Percentiles rank a stretch among this genome's conserved stretches.
phyloP scores from a whole-genome alignment of 2,329 filamentous ascomycete species.

The Hirsutella minnesotensis region DNA sequence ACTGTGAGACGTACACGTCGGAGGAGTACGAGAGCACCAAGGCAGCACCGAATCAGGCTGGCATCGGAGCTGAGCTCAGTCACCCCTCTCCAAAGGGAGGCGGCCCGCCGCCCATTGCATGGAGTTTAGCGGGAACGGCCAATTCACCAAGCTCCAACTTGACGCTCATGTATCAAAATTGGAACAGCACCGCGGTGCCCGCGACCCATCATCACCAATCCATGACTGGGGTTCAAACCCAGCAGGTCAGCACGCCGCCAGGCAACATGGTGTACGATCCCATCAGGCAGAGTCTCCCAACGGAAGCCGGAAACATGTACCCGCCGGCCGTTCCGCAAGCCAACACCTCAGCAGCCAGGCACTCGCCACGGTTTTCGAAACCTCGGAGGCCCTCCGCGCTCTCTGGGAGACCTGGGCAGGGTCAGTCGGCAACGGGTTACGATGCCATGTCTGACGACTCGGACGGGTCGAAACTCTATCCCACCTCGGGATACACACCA shows the following conservation, averaged over 20 bases:
- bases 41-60: constrained; percentile 26
- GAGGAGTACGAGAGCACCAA: constrained; percentile 72
- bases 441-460: constrained; percentile 16
- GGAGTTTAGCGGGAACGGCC: constrained; percentile 78
- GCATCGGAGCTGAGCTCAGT: constrained; percentile 27
- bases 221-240: constrained; percentile 1
- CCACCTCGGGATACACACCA: constrained; percentile 24
- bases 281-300: constrained; percentile 40
- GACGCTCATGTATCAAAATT: constrained; percentile 64
- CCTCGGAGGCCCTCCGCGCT: constrained; percentile 13
- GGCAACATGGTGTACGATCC: constrained; percentile 51
- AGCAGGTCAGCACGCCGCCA: constrained; percentile 34
- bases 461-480: constrained; percentile 21
- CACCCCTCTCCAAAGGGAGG: constrained; percentile 35
- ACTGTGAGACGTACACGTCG: constrained; percentile 53
- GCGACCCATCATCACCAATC: constrained; percentile 2
- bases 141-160: constrained; percentile 77
- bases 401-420: constrained; percentile 9
- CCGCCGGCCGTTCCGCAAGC: constrained; percentile 37
- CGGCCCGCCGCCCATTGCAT: constrained; percentile 49
- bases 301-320: constrained; percentile 32
- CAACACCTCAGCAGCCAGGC: constrained; percentile 33
- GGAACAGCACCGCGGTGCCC: constrained; percentile 4
- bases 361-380: constrained; percentile 23
- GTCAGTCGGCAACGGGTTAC: constrained; percentile 15